Percentiles rank a stretch among this genome's conserved stretches.
These are phyloP conservation scores for Aspergillus sergii DNA, from an alignment of 2,329 filamentous ascomycete species.

Conservation along the genomic window DNA sequence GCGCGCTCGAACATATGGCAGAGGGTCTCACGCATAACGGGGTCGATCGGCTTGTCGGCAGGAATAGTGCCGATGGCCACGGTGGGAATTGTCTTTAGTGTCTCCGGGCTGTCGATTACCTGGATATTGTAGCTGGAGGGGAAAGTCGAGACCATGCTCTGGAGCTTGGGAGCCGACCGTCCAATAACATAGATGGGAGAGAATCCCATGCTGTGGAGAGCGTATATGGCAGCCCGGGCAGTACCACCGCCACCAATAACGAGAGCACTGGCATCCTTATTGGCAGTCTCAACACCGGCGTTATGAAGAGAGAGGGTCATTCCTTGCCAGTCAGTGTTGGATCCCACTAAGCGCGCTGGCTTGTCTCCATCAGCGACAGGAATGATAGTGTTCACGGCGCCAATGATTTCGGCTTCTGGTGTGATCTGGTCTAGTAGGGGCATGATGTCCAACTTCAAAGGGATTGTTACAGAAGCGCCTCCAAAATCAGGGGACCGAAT, in stretches of 20 bases:
- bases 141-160: slow-evolving; percentile 71
- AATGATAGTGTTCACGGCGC: slow-evolving; percentile 92
- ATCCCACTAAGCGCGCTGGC: slow-evolving; percentile 66
- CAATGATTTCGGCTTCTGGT: slow-evolving; percentile 77
- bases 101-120: slow-evolving; percentile 59
- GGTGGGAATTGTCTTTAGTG: slow-evolving; percentile 58
- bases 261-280: slow-evolving; percentile 60
- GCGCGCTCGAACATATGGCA: slow-evolving; percentile 53
- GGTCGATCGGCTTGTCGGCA: slow-evolving; percentile 80
- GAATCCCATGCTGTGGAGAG: slow-evolving; percentile 80
- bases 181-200: slow-evolving; percentile 85
- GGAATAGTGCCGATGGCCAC: slow-evolving; percentile 91
- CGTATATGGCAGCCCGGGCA: slow-evolving; percentile 86
- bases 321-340: slow-evolving; percentile 95
- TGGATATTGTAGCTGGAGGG: slow-evolving; percentile 71
- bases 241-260: slow-evolving; percentile 93
- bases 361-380: slow-evolving; percentile 54
- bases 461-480: slow-evolving; percentile 93
- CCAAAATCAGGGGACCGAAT: slow-evolving; percentile 78
- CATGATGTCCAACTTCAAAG: slow-evolving; percentile 88
- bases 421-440: slow-evolving; percentile 77
- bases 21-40: slow-evolving; percentile 67
- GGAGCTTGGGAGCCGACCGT: slow-evolving; percentile 70
- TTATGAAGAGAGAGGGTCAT: slow-evolving; percentile 79
- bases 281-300: slow-evolving; percentile 60